Conservation (phyloP, 2,329 filamentous ascomycete genomes). For the Cucurbitaria berberidis region DNA sequence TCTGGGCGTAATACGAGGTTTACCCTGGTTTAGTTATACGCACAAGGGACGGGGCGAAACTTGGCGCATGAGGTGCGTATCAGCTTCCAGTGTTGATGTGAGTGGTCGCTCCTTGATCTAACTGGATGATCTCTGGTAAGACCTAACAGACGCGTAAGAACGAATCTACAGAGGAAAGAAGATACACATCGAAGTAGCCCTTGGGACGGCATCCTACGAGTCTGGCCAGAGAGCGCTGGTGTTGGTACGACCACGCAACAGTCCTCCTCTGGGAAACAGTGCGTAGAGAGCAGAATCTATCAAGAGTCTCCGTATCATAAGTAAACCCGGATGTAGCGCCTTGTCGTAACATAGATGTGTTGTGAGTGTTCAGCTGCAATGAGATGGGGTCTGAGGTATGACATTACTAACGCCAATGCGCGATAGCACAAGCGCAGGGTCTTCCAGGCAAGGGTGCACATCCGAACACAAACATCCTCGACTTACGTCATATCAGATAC, state of each 20-base stretch:
- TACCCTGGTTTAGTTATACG: too few relatives aligned
- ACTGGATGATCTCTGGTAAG: background rate
- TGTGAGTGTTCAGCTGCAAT: background rate
- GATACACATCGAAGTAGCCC: background rate
- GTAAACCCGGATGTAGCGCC: background rate
- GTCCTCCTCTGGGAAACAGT: background rate
- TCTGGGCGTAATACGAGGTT: background rate
- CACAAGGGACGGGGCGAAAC: too few relatives aligned
- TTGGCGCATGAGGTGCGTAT: background rate
- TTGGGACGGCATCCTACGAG: background rate
- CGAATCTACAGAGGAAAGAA: background rate
- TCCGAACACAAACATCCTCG: background rate
- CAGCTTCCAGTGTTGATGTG: background rate
- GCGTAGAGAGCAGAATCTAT: too few relatives aligned
- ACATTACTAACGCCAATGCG: background rate
- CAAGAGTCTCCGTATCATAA: too few relatives aligned
- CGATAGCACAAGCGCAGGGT: background rate
- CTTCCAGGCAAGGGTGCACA: background rate
- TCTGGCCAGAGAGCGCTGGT: background rate
- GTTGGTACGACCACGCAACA: background rate
- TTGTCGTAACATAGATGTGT: background rate
- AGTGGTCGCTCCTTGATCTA: background rate
- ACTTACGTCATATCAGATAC: background rate
- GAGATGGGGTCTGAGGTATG: background rate
- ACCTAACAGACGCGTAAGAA: background rate